phyloP scores from a whole-genome alignment of 805 yeast genomes.

The Kodamaea sagamina region DNA sequence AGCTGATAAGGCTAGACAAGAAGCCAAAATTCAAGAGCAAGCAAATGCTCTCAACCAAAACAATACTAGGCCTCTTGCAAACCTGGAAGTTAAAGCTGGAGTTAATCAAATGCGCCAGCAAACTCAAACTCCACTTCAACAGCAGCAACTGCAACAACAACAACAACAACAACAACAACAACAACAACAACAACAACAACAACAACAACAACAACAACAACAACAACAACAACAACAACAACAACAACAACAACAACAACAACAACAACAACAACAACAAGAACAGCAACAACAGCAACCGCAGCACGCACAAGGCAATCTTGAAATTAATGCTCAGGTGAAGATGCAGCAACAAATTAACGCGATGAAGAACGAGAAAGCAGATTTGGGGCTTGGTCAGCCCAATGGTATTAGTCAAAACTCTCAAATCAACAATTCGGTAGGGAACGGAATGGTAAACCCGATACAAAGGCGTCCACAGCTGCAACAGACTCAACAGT shows the following conservation, averaged over 20 bases:
- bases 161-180: constrained; percentile 4
- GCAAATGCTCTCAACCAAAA: constrained; percentile 29
- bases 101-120: constrained; percentile 22
- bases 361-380: constrained; percentile 2
- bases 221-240: no score
- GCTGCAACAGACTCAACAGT: constrained; percentile 9
- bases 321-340: constrained; percentile 1
- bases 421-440: neutral
- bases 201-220: no score
- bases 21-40: constrained; percentile 43
- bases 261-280: constrained; percentile 11
- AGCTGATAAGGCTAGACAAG: constrained; percentile 43
- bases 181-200: no score
- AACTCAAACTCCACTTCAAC: constrained; percentile 30
- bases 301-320: neutral
- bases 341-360: constrained; percentile 3
- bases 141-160: constrained; percentile 20
- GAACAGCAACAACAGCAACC: constrained; percentile 5
- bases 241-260: no score
- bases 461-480: neutral
- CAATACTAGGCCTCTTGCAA: constrained; percentile 38
- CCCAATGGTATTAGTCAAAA: neutral
- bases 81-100: constrained; percentile 10
- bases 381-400: neutral
- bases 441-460: constrained; percentile 4